Evolutionary conservation across 345 rosid genomes (phyloP).

Genomic region (Rhodamnia rubescens): DNA sequence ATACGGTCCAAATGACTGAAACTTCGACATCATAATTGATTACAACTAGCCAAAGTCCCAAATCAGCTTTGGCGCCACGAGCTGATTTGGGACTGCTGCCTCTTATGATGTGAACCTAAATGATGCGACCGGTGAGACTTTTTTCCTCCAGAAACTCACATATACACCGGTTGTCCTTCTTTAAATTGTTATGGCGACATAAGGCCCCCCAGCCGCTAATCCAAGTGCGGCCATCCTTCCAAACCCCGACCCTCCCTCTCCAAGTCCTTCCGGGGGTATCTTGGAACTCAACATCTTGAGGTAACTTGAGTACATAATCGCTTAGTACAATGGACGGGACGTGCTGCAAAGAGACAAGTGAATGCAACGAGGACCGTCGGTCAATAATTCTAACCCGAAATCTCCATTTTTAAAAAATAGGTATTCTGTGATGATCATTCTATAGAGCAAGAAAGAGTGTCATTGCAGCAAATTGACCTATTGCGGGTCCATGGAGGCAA

Average conservation of each 20-base stretch:
- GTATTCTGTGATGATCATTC: background rate
- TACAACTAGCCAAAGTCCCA: background rate
- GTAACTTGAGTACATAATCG: background rate
- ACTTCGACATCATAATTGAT: background rate
- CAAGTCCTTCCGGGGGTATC: background rate
- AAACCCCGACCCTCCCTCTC: background rate
- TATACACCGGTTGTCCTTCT: background rate
- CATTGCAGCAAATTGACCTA: background rate
- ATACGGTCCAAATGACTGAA: background rate
- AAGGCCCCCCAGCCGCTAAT: constrained; percentile 1
- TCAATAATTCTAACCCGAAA: background rate
- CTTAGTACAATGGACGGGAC: background rate
- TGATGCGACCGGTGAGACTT: background rate
- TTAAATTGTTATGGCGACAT: background rate
- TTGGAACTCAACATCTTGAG: background rate
- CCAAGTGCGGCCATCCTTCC: constrained; percentile 4
- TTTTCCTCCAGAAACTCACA: background rate
- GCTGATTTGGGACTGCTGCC: background rate
- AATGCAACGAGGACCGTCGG: background rate
- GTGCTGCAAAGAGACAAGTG: background rate
- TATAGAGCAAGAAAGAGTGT: too few species aligned
- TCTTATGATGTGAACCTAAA: background rate
- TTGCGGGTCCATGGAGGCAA: background rate
- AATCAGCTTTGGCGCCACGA: too few species aligned
- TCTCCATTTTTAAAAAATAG: background rate